These are phyloP conservation scores for Wickerhamiella cacticola DNA, from an alignment of 805 yeast genomes.

Conservation along the genomic window DNA sequence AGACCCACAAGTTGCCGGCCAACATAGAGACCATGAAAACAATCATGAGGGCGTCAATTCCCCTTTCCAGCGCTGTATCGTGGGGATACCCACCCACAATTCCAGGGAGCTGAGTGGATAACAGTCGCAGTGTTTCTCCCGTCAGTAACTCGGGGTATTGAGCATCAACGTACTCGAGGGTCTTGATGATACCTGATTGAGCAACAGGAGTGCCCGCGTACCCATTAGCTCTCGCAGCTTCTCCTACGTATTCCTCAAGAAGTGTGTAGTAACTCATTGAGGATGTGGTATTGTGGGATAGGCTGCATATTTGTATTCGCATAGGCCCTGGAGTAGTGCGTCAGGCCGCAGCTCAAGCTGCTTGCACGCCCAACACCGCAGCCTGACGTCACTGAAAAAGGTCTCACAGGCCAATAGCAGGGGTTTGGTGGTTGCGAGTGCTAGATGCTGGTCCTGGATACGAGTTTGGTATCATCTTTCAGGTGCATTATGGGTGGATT, in stretches of 20 bases:
- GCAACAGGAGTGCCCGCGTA: not conserved
- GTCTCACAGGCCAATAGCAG: no score
- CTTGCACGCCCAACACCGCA: no score
- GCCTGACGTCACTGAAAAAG: no score
- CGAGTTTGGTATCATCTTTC: no score
- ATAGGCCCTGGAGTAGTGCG: no score
- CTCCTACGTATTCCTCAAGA: not conserved
- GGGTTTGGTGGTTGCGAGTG: no score
- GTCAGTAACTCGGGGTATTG: not conserved
- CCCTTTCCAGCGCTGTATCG: not conserved
- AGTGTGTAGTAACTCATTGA: not conserved
- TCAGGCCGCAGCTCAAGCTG: no score
- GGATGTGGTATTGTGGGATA: no score
- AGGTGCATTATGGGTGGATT: no score
- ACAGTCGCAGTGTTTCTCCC: not conserved
- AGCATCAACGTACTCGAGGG: not conserved
- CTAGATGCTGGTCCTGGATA: no score
- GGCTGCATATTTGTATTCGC: no score
- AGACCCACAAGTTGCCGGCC: not conserved
- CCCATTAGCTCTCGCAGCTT: not conserved
- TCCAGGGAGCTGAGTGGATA: slow-evolving; percentile 1
- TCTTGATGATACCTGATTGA: not conserved
- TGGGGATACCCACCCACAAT: slow-evolving; percentile 7
- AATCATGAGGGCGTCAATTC: not conserved
- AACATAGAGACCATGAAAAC: not conserved